Evolutionary conservation across 2,329 filamentous ascomycete species (phyloP).

Genomic region (Monascus ruber): DNA sequence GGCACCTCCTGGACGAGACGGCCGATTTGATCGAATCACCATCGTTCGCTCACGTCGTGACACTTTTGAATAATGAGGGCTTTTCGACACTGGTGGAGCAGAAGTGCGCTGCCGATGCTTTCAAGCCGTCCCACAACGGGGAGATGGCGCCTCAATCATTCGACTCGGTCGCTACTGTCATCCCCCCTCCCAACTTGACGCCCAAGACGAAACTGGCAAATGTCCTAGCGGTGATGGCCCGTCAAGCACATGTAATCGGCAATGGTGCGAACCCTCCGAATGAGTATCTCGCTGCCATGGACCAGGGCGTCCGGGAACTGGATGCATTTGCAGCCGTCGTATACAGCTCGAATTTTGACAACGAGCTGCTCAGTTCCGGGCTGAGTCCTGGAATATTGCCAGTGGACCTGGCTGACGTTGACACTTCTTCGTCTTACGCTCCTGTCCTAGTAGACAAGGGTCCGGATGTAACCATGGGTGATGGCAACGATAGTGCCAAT

Average conservation of each 20-base stretch:
- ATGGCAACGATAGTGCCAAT: conserved; percentile 2
- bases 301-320: conserved; percentile 36
- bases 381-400: conserved; percentile 6
- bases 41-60: conserved; percentile 75
- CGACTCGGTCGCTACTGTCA: conserved; percentile 31
- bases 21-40: conserved; percentile 93
- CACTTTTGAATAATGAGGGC: conserved; percentile 71
- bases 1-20: conserved; percentile 85
- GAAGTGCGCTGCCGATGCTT: conserved; percentile 69
- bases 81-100: conserved; percentile 76
- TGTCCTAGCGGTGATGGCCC: conserved; percentile 76
- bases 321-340: conserved; percentile 39
- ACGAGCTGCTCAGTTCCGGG: conserved; percentile 17
- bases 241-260: conserved; percentile 83
- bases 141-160: conserved; percentile 35
- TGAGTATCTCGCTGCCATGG: conserved; percentile 34
- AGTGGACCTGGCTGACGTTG: conserved; percentile 3
- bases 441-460: neutral
- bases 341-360: conserved; percentile 38
- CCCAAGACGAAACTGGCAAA: conserved; percentile 68
- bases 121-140: conserved; percentile 44
- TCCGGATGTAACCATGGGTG: neutral
- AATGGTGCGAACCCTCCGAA: conserved; percentile 46
- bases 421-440: conserved; percentile 1
- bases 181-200: conserved; percentile 17